Percentiles rank a stretch among this genome's conserved stretches.
phyloP scores from a whole-genome alignment of 2,329 filamentous ascomycete genomes.

The Pyrenophora tritici-repentis region DNA sequence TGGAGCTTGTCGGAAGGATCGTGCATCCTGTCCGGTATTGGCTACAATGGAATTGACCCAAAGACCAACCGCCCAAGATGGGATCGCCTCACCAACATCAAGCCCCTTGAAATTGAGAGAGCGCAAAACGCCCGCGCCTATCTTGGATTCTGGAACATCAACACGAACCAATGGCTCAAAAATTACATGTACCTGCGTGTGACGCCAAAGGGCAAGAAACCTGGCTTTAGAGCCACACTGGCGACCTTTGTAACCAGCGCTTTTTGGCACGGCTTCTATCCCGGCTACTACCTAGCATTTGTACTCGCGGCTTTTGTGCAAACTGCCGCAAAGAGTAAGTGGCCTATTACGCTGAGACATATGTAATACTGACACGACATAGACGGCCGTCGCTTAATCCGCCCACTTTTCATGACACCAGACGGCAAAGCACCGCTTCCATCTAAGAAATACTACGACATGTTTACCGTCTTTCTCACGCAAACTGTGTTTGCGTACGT shows the following conservation, averaged over 20 bases:
- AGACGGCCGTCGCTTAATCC: constrained; percentile 89
- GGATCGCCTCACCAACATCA: constrained; percentile 88
- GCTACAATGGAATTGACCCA: constrained; percentile 90
- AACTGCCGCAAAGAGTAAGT: constrained; percentile 89
- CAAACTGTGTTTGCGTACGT: constrained; percentile 84
- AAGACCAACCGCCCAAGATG: constrained; percentile 84
- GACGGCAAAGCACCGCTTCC: constrained; percentile 61
- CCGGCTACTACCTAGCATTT: constrained; percentile 93
- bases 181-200: constrained; percentile 97
- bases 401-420: constrained; percentile 88
- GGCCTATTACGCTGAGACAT: neutral
- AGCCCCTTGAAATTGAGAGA: constrained; percentile 80
- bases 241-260: constrained; percentile 94
- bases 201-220: constrained; percentile 93
- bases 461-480: constrained; percentile 74
- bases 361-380: neutral
- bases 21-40: constrained; percentile 90
- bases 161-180: constrained; percentile 94
- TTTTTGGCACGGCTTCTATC: constrained; percentile 98
- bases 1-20: constrained; percentile 93
- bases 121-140: constrained; percentile 95
- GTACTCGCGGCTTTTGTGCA: constrained; percentile 89
- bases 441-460: constrained; percentile 85
- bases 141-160: constrained; percentile 95
- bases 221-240: constrained; percentile 91